These are phyloP conservation scores for Penicillium palitans DNA, from an alignment of 2,329 filamentous ascomycete genomes.

Conservation along the genomic window DNA sequence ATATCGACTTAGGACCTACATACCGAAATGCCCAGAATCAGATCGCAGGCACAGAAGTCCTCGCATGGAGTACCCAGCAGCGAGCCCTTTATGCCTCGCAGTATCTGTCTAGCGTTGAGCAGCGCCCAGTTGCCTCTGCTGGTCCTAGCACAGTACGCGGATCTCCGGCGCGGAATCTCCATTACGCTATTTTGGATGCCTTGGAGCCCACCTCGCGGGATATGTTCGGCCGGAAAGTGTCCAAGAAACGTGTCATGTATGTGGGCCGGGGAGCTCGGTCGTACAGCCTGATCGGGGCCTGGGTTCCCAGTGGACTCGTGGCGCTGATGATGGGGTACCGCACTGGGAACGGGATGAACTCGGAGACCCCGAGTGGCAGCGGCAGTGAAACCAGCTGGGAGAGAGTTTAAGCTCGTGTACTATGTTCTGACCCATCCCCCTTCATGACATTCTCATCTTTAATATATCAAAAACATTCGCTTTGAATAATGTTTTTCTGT, in stretches of 20 bases:
- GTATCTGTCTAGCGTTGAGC: constrained; percentile 47
- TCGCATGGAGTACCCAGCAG: constrained; percentile 61
- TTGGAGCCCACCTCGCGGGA: constrained; percentile 57
- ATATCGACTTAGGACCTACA: constrained; percentile 77
- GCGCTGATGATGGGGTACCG: constrained; percentile 89
- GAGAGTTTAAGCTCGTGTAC: constrained; percentile 24
- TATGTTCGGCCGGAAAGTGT: constrained; percentile 40
- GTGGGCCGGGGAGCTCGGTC: constrained; percentile 81
- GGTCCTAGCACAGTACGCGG: constrained; percentile 54
- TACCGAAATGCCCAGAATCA: constrained; percentile 46
- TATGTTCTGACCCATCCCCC: not conserved
- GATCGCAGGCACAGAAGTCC: constrained; percentile 52
- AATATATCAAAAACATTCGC: constrained; percentile 4
- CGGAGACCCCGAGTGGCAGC: constrained; percentile 31
- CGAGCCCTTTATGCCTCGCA: constrained; percentile 50
- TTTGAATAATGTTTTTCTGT: constrained; percentile 11
- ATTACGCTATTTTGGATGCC: constrained; percentile 88
- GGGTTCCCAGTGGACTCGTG: constrained; percentile 75
- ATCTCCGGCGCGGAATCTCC: constrained; percentile 73
- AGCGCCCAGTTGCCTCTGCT: constrained; percentile 39
- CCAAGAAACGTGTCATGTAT: constrained; percentile 61
- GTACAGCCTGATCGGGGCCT: constrained; percentile 82
- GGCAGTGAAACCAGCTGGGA: constrained; percentile 42
- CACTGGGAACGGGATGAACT: constrained; percentile 22
- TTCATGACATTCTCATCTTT: not conserved